Evolutionary conservation across 2,329 filamentous ascomycete species (phyloP).

Genomic region (Pseudogymnoascus sp.): DNA sequence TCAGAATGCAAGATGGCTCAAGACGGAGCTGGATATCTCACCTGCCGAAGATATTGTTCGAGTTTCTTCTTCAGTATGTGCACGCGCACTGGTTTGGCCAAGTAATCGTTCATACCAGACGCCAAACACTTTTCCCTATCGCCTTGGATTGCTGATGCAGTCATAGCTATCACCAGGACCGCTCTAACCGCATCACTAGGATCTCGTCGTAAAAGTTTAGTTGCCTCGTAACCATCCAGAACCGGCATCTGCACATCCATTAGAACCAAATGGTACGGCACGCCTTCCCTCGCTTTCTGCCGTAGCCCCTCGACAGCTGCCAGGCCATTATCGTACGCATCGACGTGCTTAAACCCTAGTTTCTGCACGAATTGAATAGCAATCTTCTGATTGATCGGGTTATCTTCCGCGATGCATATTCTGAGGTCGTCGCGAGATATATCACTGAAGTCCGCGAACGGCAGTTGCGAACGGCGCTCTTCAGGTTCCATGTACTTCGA

Average conservation of each 20-base stretch:
- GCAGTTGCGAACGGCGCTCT: constrained; percentile 31
- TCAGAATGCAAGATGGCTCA: neutral
- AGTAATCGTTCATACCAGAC: constrained; percentile 94
- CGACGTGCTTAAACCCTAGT: constrained; percentile 70
- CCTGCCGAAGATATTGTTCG: constrained; percentile 48
- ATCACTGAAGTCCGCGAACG: constrained; percentile 58
- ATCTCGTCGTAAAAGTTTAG: constrained; percentile 71
- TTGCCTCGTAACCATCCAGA: constrained; percentile 86
- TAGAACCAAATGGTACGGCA: constrained; percentile 79
- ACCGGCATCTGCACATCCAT: constrained; percentile 98
- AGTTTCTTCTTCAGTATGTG: constrained; percentile 81
- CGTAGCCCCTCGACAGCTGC: constrained; percentile 83
- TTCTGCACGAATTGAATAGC: constrained; percentile 84
- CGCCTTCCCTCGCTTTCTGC: constrained; percentile 57
- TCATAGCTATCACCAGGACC: constrained; percentile 95
- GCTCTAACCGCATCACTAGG: constrained; percentile 66
- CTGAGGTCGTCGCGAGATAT: constrained; percentile 71
- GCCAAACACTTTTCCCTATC: constrained; percentile 93
- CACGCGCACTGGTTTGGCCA: constrained; percentile 89
- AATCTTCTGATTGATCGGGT: constrained; percentile 89
- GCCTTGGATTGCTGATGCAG: constrained; percentile 85
- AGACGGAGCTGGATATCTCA: constrained; percentile 7
- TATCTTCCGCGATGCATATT: constrained; percentile 92
- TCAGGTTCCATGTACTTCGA: constrained; percentile 35
- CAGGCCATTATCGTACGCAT: constrained; percentile 82